Evolutionary conservation across 108 stramenopile species (phyloP).

Genomic region (Phaeodactylum tricornutum): DNA sequence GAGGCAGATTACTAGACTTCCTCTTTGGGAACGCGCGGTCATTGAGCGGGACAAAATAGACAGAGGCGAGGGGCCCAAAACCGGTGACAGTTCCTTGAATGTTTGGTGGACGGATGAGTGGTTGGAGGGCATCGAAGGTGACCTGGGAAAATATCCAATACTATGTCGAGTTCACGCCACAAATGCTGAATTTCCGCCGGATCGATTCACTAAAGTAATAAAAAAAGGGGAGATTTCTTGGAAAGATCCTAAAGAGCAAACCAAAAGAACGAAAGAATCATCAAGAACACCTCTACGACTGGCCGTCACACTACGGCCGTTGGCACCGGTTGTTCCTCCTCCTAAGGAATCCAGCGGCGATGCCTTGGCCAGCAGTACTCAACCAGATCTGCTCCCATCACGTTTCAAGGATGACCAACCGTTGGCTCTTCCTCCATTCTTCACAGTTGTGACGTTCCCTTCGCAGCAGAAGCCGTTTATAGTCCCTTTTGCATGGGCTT

Average conservation of each 20-base stretch:
- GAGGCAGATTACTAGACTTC: slow-evolving; percentile 10
- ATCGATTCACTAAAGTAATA: slow-evolving; percentile 19
- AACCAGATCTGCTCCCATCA: too few relatives aligned
- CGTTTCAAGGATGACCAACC: too few relatives aligned
- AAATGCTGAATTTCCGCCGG: slow-evolving; percentile 42
- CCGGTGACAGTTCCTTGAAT: not conserved
- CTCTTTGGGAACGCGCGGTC: slow-evolving; percentile 32
- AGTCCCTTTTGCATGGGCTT: slow-evolving; percentile 40
- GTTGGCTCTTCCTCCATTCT: slow-evolving; percentile 17
- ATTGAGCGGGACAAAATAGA: slow-evolving; percentile 2
- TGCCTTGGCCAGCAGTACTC: too few relatives aligned
- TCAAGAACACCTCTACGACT: slow-evolving; percentile 12
- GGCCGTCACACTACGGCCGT: slow-evolving; percentile 20
- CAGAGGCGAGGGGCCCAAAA: not conserved
- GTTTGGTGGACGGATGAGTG: slow-evolving; percentile 35
- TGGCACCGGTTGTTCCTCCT: slow-evolving; percentile 24
- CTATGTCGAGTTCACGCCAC: slow-evolving; percentile 38
- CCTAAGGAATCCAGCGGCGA: not conserved
- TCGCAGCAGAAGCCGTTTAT: slow-evolving; percentile 19
- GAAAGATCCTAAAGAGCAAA: not conserved
- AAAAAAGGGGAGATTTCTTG: slow-evolving; percentile 1
- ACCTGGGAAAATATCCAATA: slow-evolving; percentile 26
- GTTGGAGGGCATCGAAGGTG: slow-evolving; percentile 13
- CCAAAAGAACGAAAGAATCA: not conserved
- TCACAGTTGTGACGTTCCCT: slow-evolving; percentile 34